phyloP scores from a whole-genome alignment of 2,329 filamentous ascomycete genomes.

The Fusarium burgessii region DNA sequence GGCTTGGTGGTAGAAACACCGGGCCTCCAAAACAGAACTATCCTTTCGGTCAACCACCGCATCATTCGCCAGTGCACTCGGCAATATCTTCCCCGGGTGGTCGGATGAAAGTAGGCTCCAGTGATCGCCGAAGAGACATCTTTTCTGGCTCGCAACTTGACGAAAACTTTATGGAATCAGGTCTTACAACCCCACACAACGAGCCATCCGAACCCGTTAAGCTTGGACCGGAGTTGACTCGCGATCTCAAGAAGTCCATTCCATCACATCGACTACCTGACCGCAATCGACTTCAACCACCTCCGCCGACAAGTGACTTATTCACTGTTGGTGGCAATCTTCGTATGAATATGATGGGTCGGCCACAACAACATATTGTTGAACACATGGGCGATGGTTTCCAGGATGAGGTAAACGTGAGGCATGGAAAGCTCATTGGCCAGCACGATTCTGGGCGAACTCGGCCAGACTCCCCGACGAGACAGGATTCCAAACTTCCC shows the following conservation, averaged over 20 bases:
- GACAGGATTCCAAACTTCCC: constrained; percentile 52
- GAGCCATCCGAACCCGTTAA: constrained; percentile 45
- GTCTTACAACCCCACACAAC: constrained; percentile 53
- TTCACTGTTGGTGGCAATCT: constrained; percentile 54
- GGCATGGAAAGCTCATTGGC: constrained; percentile 30
- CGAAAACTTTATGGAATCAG: constrained; percentile 56
- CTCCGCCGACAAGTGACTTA: constrained; percentile 19
- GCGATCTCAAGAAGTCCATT: constrained; percentile 42
- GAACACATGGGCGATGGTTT: constrained; percentile 52
- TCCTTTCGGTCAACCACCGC: constrained; percentile 41
- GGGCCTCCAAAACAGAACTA: constrained; percentile 45
- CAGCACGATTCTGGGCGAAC: constrained; percentile 31
- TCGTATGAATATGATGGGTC: constrained; percentile 51
- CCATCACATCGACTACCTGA: constrained; percentile 27
- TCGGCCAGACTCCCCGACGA: constrained; percentile 43
- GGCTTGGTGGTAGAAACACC: constrained; percentile 51
- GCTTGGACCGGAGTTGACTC: constrained; percentile 41
- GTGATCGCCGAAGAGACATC: constrained; percentile 43
- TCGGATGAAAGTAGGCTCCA: constrained; percentile 24
- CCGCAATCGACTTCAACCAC: constrained; percentile 23
- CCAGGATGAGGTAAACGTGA: constrained; percentile 38
- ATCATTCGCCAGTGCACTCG: constrained; percentile 38
- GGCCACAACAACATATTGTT: constrained; percentile 41
- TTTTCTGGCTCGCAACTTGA: constrained; percentile 56
- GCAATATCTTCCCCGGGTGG: constrained; percentile 38